Conservation (phyloP, 345 rosid species). For the Eucalyptus brandiana region DNA sequence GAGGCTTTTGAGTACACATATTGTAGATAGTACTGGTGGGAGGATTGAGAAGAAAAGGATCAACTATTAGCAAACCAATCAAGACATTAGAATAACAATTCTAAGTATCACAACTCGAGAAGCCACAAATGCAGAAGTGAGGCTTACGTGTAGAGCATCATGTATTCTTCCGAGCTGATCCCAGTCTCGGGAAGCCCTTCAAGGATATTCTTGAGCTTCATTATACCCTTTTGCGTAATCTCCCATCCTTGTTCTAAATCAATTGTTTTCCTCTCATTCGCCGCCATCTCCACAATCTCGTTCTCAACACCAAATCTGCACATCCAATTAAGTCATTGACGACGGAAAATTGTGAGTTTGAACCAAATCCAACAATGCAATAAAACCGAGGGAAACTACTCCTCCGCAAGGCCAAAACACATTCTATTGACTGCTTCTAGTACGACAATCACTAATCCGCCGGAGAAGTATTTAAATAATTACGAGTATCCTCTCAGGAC, state of each 20-base stretch:
- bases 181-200: slow-evolving; percentile 53
- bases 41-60: neutral
- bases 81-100: neutral
- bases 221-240: slow-evolving; percentile 62
- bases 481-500: neutral
- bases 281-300: neutral
- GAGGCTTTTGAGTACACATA: slow-evolving; percentile 93
- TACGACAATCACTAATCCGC: neutral
- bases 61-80: neutral
- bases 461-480: neutral
- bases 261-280: slow-evolving; percentile 28
- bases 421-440: neutral
- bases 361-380: neutral
- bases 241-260: slow-evolving; percentile 89
- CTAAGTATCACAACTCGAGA: neutral
- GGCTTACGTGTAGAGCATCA: slow-evolving; percentile 80
- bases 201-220: slow-evolving; percentile 64
- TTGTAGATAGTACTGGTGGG: slow-evolving; percentile 60
- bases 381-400: neutral
- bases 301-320: neutral
- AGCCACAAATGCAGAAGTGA: neutral
- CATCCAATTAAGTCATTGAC: neutral
- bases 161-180: slow-evolving; percentile 65
- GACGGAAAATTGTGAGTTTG: neutral
- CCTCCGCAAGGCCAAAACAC: neutral